Conservation (phyloP, 148 eudicot species). For the Amaranthus hypochondriacus region DNA sequence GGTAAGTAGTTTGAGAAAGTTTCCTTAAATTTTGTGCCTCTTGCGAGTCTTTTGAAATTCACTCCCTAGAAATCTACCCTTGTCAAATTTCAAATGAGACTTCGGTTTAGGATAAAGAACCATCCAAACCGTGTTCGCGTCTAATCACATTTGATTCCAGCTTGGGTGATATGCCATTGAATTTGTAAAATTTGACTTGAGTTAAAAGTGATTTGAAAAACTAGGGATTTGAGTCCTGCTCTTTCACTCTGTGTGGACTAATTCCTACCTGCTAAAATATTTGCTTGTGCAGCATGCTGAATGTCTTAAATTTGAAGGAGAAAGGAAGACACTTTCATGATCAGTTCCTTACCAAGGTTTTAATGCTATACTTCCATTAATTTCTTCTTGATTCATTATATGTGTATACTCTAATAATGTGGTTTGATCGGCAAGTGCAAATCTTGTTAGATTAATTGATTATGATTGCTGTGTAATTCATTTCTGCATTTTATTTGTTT, state of each 20-base stretch:
- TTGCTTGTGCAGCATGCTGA: slow-evolving; percentile 58
- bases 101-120: neutral
- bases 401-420: neutral
- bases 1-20: slow-evolving; percentile 40
- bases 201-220: no score
- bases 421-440: neutral
- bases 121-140: neutral
- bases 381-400: neutral
- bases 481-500: neutral
- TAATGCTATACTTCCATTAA: neutral
- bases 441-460: no score
- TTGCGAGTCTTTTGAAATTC: neutral
- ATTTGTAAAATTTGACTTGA: no score
- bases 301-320: slow-evolving; percentile 83
- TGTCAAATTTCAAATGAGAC: neutral
- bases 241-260: neutral
- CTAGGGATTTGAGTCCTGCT: neutral
- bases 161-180: no score
- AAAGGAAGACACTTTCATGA: slow-evolving; percentile 92
- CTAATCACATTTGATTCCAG: neutral
- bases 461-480: neutral
- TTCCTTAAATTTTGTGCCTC: neutral
- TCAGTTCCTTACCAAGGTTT: slow-evolving; percentile 89
- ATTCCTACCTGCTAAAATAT: neutral
- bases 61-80: neutral